Evolutionary conservation across 495 filamentous ascomycete genomes (phyloP), one percentile per base, ranked within the genome.

Genomic region (Glarea lozoyensis): DNA sequence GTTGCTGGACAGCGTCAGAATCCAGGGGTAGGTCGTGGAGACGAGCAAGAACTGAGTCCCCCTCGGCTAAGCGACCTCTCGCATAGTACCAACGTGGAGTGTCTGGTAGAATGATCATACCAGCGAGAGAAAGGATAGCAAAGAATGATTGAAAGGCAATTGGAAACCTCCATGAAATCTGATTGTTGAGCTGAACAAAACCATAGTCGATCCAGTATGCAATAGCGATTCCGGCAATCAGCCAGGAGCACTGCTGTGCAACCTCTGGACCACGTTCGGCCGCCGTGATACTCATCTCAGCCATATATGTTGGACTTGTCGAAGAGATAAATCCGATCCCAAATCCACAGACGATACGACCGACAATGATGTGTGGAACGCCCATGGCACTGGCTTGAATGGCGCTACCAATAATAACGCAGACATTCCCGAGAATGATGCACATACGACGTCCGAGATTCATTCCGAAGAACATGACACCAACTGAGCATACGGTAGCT

Each of bases 201-300:
- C 83, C 84, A 46, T 81, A 87, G 53, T 86, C 82, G 42, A 88
- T 66, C 84, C 84, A 88, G 63, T 88, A 87, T 21, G 82, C 81
- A 20, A 87, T 75, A 17, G 84, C 60, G 6, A 73, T 75, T 34
- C 84, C 84, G 40, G 87, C 81, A 36, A 82, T 81, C 44, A 88
- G 85, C 44, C 76, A 67, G 50, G 75, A 76, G 47, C 84, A 83
- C 52, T 86, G 80, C 35, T 87, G 84, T 60, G 82, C 86, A 56
- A 90, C 85, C 32, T 86, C 60, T 2, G 86, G 72, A 41, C 85
- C 85, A 49, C 85, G 73, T 55, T 86, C 86, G 49, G 68, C 76
- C 0, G 82, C 78, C 49, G 77, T 77, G 6, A 16, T 10, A 10
- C 9, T 19, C 10, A 15, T 39, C 22, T 46, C 43, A 30, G 79